Evolutionary conservation across 805 yeast species (phyloP), one percentile per base, ranked within the genome.

Genomic region (Lachancea waltii): DNA sequence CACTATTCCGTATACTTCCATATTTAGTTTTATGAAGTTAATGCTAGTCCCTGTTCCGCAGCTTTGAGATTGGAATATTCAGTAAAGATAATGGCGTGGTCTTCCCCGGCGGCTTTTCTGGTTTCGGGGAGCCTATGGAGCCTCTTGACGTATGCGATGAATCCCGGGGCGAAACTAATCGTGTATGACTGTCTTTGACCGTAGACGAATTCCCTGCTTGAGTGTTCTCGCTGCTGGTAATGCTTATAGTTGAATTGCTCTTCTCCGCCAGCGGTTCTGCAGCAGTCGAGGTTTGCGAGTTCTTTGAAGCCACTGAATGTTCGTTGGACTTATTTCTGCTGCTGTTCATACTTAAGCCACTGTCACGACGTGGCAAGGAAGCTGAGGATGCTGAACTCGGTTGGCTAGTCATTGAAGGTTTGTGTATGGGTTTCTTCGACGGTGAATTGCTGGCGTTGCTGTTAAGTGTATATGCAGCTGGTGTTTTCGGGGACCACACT

Each of bases 1-100:
- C 65, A 61, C 42, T 60, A 61, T 35, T 36, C 47, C 41, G 19
- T 48, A 30, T 60, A 60, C 39, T 60, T 60, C 30, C 35, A 41
- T 33, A 37, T 27, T 17, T 40, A 40, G 23, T 14, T 9, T 14
- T 19, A 13, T 24, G 9, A 21, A 11, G 13, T 23, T 11, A 19
- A 3, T 11, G 15, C 14, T 22, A 14, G 17, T 18, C 29, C 35
- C 40, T 42, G 28, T 38, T 44, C 35, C 62, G 49, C 24, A 54
- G 40, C 41, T 47, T 59, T 19, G 61, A 46, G 29, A 48, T 54
- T 35, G 55, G 63, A 42, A 48, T 55, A 40, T 50, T 53, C 20
- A 53, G 39, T 9, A 58, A 36, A 7, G 63, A 49, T 6, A 54
- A 31, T 24, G 47, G 45, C 16, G 51, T 46, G 28, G 49, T 40